Conservation (phyloP, 2,329 filamentous ascomycete species). For the Cryphonectria parasitica region DNA sequence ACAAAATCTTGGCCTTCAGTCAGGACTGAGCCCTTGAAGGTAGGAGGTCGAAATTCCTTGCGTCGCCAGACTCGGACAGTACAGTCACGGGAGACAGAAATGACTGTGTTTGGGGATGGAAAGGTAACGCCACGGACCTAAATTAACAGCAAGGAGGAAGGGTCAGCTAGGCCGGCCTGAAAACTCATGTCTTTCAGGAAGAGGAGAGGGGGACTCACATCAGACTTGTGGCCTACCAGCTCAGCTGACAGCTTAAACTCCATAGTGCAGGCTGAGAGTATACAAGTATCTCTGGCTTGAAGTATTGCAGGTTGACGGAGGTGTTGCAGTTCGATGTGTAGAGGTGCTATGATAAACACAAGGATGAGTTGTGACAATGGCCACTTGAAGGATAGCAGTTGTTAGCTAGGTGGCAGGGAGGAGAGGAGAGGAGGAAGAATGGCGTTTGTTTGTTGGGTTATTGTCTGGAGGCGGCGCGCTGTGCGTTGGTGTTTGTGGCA, state of each 20-base stretch:
- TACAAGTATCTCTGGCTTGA: not conserved
- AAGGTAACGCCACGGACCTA: constrained; percentile 89
- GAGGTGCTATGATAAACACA: not conserved
- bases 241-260: constrained; percentile 94
- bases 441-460: not conserved
- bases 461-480: not conserved
- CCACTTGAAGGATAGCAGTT: not conserved
- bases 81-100: constrained; percentile 90
- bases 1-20: constrained; percentile 84
- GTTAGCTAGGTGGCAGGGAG: not conserved
- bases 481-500: not conserved
- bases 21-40: constrained; percentile 77
- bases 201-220: constrained; percentile 63
- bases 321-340: not conserved
- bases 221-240: constrained; percentile 86
- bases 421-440: not conserved
- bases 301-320: not conserved
- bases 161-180: constrained; percentile 23
- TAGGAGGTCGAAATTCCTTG: constrained; percentile 63
- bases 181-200: constrained; percentile 20
- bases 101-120: constrained; percentile 69
- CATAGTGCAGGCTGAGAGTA: constrained; percentile 22
- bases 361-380: not conserved
- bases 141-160: constrained; percentile 15
- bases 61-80: constrained; percentile 93